Conservation (phyloP, 768 basidiomycete species). For the Rhizopogon vinicolor region DNA sequence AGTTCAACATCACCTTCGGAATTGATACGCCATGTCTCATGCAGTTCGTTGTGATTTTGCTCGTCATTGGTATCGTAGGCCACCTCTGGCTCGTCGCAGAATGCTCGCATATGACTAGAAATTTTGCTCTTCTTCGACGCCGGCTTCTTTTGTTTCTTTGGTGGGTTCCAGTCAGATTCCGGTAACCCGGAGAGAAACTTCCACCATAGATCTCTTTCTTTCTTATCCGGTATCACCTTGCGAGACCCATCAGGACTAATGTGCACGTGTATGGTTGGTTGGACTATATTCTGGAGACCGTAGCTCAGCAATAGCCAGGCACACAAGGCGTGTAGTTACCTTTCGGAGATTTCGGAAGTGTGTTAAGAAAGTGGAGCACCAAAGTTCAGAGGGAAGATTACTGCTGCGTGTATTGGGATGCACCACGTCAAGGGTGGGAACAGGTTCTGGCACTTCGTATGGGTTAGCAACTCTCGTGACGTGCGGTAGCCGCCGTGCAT, state of each 20-base stretch:
- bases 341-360: constrained; percentile 65
- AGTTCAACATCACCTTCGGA: constrained; percentile 42
- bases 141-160: constrained; percentile 30
- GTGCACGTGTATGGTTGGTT: constrained; percentile 44
- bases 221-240: constrained; percentile 60
- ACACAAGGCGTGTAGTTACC: constrained; percentile 19
- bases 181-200: constrained; percentile 65
- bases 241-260: constrained; percentile 7
- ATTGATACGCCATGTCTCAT: constrained; percentile 29
- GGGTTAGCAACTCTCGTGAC: constrained; percentile 66
- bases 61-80: background rate
- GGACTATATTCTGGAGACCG: constrained; percentile 53
- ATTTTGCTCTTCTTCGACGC: constrained; percentile 8
- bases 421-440: constrained; percentile 8
- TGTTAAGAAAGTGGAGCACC: constrained; percentile 53
- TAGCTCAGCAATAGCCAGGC: constrained; percentile 5
- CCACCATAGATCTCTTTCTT: constrained; percentile 79
- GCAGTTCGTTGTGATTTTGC: background rate
- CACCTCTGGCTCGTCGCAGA: constrained; percentile 23
- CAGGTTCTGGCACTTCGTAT: constrained; percentile 39
- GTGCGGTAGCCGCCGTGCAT: constrained; percentile 61
- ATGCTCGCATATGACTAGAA: constrained; percentile 31
- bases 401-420: constrained; percentile 14
- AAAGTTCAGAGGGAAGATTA: constrained; percentile 58
- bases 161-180: constrained; percentile 62